Evolutionary conservation across 805 yeast genomes (phyloP), one percentile per base, ranked within the genome.

Genomic region (Suhomyces prunicola): DNA sequence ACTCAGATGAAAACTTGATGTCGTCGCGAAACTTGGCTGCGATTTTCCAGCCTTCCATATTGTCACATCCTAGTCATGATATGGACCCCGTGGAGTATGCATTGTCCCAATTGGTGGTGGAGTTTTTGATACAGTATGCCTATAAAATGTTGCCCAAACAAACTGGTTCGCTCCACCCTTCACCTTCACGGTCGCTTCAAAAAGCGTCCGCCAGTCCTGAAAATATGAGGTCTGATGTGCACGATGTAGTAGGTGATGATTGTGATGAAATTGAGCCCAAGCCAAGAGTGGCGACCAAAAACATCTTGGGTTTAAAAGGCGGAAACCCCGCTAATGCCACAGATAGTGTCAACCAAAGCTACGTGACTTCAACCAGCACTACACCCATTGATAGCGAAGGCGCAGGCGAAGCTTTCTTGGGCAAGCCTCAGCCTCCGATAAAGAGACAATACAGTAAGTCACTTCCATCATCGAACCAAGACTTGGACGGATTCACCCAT

Each of bases 41-140:
- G 1, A 89, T 94, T 53, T 94, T 94, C 73, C 99, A 94, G 72
- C 98, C 99, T 3, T 88, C 97, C n/a, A 84, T 94, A 15, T 75
- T 94, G 50, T 88, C 96, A 8, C 98, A 93, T 68, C 96, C 97
- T 5, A 81, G 80, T 58, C 97, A 94, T 68, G 97, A 92, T 65
- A 83, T 93, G 85, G 83, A 87, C 42, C 97, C 97, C 0, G 90
- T 85, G 31, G 97, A 94, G 69, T 92, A 92, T 71, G 93, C 89
- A 10, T 72, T 90, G 35, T 88, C 96, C 5, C 90, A 92, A 59
- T 78, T 84, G 6, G 97, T 90, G 33, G 87, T 94, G 24, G 96
- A 92, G 64, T 91, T 93, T 59, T 79, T 94, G 73, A 88, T 93
- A 53, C 92, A 87, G 59, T 90, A 93, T 66, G 86, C 93, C 19